A percentile compares a stretch with the other conserved stretches of the same genome.
These are phyloP conservation scores for Ogataea paradorogensis DNA, from an alignment of 805 yeast genomes.

Conservation along the genomic window DNA sequence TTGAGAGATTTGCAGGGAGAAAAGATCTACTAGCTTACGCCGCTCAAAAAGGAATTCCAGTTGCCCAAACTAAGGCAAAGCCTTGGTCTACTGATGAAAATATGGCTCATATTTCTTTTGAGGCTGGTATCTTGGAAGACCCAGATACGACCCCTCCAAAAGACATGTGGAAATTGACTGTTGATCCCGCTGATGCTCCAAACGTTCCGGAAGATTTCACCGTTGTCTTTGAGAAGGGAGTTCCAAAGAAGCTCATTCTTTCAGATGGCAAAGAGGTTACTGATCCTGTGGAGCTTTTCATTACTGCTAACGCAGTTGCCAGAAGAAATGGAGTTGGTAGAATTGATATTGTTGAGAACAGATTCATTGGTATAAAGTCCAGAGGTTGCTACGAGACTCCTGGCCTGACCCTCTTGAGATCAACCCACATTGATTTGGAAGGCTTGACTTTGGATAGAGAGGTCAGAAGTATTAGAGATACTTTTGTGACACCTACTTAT, in stretches of 20 bases:
- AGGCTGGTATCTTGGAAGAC: slow-evolving; percentile 98
- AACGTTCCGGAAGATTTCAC: slow-evolving; percentile 85
- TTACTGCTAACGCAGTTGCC: slow-evolving; percentile 90
- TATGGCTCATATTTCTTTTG: slow-evolving; percentile 97
- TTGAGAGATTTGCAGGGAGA: slow-evolving; percentile 97
- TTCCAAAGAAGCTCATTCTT: slow-evolving; percentile 77
- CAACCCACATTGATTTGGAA: slow-evolving; percentile 93
- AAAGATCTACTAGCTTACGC: slow-evolving; percentile 94
- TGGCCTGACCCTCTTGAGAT: slow-evolving; percentile 91
- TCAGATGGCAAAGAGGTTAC: slow-evolving; percentile 59
- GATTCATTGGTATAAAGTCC: slow-evolving; percentile 97
- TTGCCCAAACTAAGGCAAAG: slow-evolving; percentile 95
- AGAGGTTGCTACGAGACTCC: slow-evolving; percentile 99
- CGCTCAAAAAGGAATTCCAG: slow-evolving; percentile 87
- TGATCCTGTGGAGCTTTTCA: slow-evolving; percentile 88
- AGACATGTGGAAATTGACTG: slow-evolving; percentile 99
- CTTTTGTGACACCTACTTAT: slow-evolving; percentile 89
- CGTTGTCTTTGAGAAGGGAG: slow-evolving; percentile 79
- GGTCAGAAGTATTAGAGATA: slow-evolving; percentile 95
- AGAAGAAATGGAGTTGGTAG: slow-evolving; percentile 99
- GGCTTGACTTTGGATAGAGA: slow-evolving; percentile 97
- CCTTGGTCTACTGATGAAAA: slow-evolving; percentile 99
- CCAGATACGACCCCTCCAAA: slow-evolving; percentile 99
- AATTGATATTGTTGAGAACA: slow-evolving; percentile 97
- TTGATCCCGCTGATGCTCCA: slow-evolving; percentile 95